Conservation (phyloP, 2,329 filamentous ascomycete species). For the Chrysoporthe cubensis region DNA sequence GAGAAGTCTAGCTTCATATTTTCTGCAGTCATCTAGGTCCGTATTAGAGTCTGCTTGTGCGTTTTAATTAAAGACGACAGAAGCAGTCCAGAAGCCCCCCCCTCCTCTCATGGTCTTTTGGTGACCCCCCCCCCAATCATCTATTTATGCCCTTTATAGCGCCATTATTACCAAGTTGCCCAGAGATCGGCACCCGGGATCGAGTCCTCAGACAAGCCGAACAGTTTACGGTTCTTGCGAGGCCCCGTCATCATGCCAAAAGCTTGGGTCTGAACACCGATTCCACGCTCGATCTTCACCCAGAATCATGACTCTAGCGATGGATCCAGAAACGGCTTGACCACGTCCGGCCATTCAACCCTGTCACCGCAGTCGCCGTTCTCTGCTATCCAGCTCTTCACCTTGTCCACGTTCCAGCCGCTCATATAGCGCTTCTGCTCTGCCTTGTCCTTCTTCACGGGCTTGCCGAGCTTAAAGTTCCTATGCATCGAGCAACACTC, state of each 20-base stretch:
- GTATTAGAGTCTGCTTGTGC: too few relatives aligned
- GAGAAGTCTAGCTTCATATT: too few relatives aligned
- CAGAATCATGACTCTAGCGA: background rate
- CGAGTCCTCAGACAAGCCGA: background rate
- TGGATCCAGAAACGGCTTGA: background rate
- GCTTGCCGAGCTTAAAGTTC: conserved; percentile 45
- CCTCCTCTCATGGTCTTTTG: background rate
- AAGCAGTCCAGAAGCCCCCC: background rate
- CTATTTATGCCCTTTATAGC: background rate
- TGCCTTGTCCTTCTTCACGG: conserved; percentile 37
- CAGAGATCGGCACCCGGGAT: background rate
- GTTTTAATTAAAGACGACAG: too few relatives aligned
- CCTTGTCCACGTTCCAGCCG: conserved; percentile 48
- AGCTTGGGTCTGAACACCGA: background rate
- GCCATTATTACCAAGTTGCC: background rate
- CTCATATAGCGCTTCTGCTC: conserved; percentile 41
- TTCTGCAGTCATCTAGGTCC: too few relatives aligned
- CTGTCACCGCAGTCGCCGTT: conserved; percentile 41
- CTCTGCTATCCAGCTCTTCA: conserved; percentile 44
- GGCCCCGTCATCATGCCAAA: background rate
- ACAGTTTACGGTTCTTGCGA: too few relatives aligned
- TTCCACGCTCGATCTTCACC: background rate
- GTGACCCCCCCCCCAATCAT: background rate
- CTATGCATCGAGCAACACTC: conserved; percentile 43
- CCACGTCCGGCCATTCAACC: conserved; percentile 37